phyloP scores from a whole-genome alignment of 2,329 filamentous ascomycete genomes.

The Ustulina deusta region DNA sequence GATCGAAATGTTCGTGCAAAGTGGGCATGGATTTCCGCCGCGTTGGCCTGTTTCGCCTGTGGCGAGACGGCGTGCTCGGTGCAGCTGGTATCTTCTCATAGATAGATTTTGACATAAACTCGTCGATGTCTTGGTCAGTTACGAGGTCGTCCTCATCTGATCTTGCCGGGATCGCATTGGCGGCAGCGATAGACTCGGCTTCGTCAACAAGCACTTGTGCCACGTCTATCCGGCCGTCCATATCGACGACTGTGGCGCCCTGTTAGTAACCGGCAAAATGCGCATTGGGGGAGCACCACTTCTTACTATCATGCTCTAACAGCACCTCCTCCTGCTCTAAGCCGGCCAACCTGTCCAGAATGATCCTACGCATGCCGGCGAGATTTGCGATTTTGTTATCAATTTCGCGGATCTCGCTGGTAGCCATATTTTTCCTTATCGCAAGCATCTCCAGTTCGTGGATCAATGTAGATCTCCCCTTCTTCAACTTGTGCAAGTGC shows the following conservation, averaged over 20 bases:
- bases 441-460: conserved; percentile 91
- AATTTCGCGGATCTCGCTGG: conserved; percentile 94
- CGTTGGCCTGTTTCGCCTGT: conserved; percentile 66
- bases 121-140: conserved; percentile 63
- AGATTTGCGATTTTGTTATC: conserved; percentile 97
- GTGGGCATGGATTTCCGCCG: conserved; percentile 91
- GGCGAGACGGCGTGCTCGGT: conserved; percentile 62
- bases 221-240: conserved; percentile 71
- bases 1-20: conserved; percentile 92
- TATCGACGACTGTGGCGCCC: conserved; percentile 65
- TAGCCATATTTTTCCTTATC: conserved; percentile 97
- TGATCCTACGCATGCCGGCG: conserved; percentile 90
- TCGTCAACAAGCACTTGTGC: conserved; percentile 70
- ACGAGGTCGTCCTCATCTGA: conserved; percentile 65
- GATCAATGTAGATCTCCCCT: conserved; percentile 82
- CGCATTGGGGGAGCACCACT: not conserved
- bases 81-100: conserved; percentile 86
- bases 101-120: conserved; percentile 97
- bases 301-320: conserved; percentile 86
- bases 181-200: conserved; percentile 66
- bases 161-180: conserved; percentile 63
- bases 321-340: conserved; percentile 92
- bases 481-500: conserved; percentile 78
- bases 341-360: conserved; percentile 85
- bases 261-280: conserved; percentile 49